Evolutionary conservation across 2,329 filamentous ascomycete genomes (phyloP), one percentile per base, ranked within the genome.

Genomic region (Cordyceps fumosorosea): DNA sequence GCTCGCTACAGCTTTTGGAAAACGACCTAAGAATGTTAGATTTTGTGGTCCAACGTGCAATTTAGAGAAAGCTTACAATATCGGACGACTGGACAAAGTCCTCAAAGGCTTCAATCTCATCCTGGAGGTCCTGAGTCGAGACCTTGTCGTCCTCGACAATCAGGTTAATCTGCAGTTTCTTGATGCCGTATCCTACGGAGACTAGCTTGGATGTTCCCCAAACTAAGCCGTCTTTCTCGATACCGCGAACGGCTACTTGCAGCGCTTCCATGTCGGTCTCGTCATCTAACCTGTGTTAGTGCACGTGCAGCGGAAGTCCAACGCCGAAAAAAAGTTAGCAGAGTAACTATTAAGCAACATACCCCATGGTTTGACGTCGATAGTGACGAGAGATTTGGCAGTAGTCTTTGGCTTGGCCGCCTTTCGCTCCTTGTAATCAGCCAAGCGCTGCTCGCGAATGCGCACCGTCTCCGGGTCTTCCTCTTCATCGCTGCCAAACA

Each of bases 311-410:
- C 14, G 24, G 16, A 64, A 65, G 53, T 16, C 24, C 10, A 18
- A n/a, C n/a, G 26, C 29, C 3, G 22, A 42, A 29, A 18, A 45
- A 47, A 18, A 65, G 3, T 3, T 29, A 29, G 3, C 5, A 29
- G 29, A 29, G 29, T 7, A 7, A 6, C 5, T 6, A 6, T 29
- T 12, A 37, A 37, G 10, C 11, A 37, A 83, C 90, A 70, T 89
- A 96, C 93, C 93, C 93, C 95, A 98, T 73, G 95, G 95, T 87
- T 99, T 98, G 69, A 98, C 89, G 72, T 98, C 93, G 69, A 99
- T 72, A 67, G 91, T 98, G 73, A 98, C 91, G 66, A 98, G 82
- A 64, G 93, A 97, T 86, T 98, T 99, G 76, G 95, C 95, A 66
- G 88, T 87, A 70, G 87, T 83, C 91, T 98, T 96, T 68, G 83